A percentile compares a stretch with the other conserved stretches of the same genome.
phyloP scores from a whole-genome alignment of 768 basidiomycete species.

The Coprinellus aureogranulatus region DNA sequence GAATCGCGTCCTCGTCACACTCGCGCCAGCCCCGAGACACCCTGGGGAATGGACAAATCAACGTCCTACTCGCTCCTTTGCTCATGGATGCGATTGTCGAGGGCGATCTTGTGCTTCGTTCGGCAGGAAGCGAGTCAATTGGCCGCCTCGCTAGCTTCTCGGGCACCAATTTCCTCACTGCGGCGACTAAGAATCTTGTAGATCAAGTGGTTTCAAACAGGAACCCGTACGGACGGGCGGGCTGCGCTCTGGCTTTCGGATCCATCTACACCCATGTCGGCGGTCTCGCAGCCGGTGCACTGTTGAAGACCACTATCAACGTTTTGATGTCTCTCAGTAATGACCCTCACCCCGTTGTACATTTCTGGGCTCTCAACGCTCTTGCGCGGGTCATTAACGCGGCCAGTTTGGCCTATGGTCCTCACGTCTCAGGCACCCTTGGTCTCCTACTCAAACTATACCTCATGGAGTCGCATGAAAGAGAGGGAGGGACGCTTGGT shows the following conservation, averaged over 20 bases:
- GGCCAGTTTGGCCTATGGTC: slow-evolving; percentile 87
- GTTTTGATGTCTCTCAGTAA: slow-evolving; percentile 92
- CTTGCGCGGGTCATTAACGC: slow-evolving; percentile 86
- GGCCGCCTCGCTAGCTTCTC: slow-evolving; percentile 83
- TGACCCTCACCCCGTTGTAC: slow-evolving; percentile 95
- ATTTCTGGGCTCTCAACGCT: slow-evolving; percentile 88
- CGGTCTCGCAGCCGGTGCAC: slow-evolving; percentile 88
- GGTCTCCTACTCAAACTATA: slow-evolving; percentile 91
- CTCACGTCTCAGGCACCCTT: slow-evolving; percentile 83
- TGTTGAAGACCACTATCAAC: slow-evolving; percentile 94
- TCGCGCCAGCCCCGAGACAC: slow-evolving; percentile 62
- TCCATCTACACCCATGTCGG: slow-evolving; percentile 91
- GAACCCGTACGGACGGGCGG: slow-evolving; percentile 87
- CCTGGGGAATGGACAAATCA: slow-evolving; percentile 64
- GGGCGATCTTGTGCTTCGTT: slow-evolving; percentile 71
- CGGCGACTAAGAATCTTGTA: slow-evolving; percentile 85
- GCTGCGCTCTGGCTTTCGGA: slow-evolving; percentile 90
- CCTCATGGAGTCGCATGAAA: slow-evolving; percentile 85
- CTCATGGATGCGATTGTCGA: slow-evolving; percentile 85
- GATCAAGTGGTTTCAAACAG: slow-evolving; percentile 94
- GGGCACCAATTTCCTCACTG: slow-evolving; percentile 79
- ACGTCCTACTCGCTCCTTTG: slow-evolving; percentile 61
- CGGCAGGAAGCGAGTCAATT: slow-evolving; percentile 81
- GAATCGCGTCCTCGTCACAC: slow-evolving; percentile 49
- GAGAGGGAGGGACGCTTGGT: slow-evolving; percentile 80